A percentile compares a stretch with the other conserved stretches of the same genome.
Evolutionary conservation across 441 rosid species (phyloP).

Genomic region (Pelargonium citronellum): DNA sequence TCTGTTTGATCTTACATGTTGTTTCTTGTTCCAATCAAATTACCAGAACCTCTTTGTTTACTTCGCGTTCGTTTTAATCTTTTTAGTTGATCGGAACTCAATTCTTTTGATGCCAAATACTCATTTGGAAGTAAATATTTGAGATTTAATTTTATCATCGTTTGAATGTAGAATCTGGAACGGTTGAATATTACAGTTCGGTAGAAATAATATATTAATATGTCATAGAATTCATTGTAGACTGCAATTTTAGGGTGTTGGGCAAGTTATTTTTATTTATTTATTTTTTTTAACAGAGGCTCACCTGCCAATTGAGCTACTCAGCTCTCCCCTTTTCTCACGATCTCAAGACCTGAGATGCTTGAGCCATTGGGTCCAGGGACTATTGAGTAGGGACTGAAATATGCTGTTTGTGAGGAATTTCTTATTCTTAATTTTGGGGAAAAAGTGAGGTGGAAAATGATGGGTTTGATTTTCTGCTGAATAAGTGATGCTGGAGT

Average conservation of each 20-base stretch:
- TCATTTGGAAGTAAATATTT: constrained; percentile 1
- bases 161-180: neutral
- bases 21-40: neutral
- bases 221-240: neutral
- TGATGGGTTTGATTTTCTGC: neutral
- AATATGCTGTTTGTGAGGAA: neutral
- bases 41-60: neutral
- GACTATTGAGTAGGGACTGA: neutral
- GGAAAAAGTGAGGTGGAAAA: neutral
- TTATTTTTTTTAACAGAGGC: too few species aligned
- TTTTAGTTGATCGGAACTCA: neutral
- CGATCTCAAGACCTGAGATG: too few species aligned
- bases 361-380: too few species aligned
- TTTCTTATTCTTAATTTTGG: neutral
- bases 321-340: too few species aligned
- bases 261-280: too few species aligned
- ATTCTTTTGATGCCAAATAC: neutral
- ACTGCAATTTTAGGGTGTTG: neutral
- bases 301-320: too few species aligned
- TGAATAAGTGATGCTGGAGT: neutral
- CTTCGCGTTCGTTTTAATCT: neutral
- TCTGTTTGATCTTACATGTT: neutral
- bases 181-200: neutral
- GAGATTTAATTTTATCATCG: neutral
- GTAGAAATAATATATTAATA: neutral